phyloP scores from a whole-genome alignment of 768 basidiomycete genomes.

The Podaxis sp. region DNA sequence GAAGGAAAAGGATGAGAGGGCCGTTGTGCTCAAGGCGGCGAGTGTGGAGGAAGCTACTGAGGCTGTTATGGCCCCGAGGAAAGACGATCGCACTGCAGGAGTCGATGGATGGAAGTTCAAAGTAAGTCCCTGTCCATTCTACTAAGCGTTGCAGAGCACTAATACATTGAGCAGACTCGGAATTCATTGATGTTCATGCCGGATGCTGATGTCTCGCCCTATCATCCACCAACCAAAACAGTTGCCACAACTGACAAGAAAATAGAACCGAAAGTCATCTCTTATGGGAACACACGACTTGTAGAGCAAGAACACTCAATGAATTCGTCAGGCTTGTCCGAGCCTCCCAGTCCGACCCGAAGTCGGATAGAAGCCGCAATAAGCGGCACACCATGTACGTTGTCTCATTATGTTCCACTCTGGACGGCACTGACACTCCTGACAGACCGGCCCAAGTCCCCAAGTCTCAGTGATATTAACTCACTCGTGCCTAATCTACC shows the following conservation, averaged over 20 bases:
- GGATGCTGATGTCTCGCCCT: conserved; percentile 83
- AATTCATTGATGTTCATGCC: conserved; percentile 96
- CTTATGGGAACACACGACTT: conserved; percentile 79
- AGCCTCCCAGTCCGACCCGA: conserved; percentile 84
- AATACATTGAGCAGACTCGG: conserved; percentile 55
- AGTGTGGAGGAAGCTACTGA: conserved; percentile 22
- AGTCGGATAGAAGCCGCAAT: conserved; percentile 93
- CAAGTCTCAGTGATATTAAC: conserved; percentile 44
- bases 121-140: conserved; percentile 27
- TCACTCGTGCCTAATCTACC: conserved; percentile 82
- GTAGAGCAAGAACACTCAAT: conserved; percentile 59
- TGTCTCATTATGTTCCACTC: not conserved
- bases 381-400: conserved; percentile 83
- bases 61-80: conserved; percentile 77
- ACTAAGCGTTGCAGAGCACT: not conserved
- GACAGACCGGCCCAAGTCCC: conserved; percentile 60
- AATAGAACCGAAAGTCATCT: conserved; percentile 57
- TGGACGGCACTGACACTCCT: conserved; percentile 5
- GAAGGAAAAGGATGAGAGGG: conserved; percentile 17
- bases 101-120: conserved; percentile 85
- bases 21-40: conserved; percentile 21
- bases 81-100: conserved; percentile 64
- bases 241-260: conserved; percentile 22
- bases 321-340: conserved; percentile 40
- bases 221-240: conserved; percentile 36